Percentiles rank a stretch among this genome's conserved stretches.
Conservation (phyloP, 73 alveolate genomes). For the Tetrahymena thermophila region DNA sequence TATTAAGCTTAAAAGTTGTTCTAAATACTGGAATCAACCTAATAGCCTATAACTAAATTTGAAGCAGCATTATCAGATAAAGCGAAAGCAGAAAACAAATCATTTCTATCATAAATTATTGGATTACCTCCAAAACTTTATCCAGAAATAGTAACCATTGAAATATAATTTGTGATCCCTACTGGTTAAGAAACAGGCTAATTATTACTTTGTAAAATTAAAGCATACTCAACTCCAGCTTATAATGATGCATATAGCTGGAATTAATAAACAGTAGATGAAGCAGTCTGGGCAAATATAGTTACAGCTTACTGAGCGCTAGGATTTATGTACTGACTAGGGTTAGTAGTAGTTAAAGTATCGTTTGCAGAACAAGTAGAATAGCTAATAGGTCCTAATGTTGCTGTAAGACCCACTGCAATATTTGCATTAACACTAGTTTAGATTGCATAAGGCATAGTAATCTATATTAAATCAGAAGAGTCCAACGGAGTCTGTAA, state of each 20-base stretch:
- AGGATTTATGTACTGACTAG: not conserved
- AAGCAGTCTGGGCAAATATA: not conserved
- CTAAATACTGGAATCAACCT: not conserved
- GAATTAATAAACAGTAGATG: not conserved
- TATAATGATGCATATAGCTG: not conserved
- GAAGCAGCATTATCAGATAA: not conserved
- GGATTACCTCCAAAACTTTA: not conserved
- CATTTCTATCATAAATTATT: not conserved
- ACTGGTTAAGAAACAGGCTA: not conserved
- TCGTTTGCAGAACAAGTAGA: not conserved
- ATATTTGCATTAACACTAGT: not conserved
- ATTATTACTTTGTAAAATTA: not conserved
- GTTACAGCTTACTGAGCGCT: not conserved
- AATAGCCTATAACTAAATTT: not conserved
- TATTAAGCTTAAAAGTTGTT: not conserved
- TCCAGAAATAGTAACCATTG: not conserved
- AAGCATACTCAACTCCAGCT: not conserved
- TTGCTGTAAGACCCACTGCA: not conserved
- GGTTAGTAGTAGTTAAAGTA: not conserved
- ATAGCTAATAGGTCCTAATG: not conserved
- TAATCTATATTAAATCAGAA: not conserved
- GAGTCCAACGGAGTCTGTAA: not conserved
- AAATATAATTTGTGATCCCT: not conserved
- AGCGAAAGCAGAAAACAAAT: not conserved
- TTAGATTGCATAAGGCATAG: not conserved